phyloP scores from a whole-genome alignment of 352 stramenopile species.

The Globisporangium lucens region DNA sequence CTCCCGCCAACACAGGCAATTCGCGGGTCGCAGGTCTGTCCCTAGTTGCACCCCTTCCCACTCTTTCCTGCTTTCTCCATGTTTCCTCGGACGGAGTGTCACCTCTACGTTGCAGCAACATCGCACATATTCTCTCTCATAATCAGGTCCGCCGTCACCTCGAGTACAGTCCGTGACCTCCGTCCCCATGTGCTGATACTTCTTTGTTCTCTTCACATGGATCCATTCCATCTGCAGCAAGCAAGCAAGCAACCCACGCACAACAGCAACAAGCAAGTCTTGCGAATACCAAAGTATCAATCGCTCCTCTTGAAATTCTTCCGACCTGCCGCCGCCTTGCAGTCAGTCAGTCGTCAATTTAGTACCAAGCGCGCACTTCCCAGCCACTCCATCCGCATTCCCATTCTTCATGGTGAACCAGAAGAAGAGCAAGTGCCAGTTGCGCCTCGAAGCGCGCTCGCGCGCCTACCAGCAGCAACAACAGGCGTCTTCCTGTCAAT shows the following conservation, averaged over 20 bases:
- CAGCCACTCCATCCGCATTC: neutral
- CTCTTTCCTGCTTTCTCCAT: constrained; percentile 1
- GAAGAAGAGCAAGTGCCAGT: constrained; percentile 67
- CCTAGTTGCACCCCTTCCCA: neutral
- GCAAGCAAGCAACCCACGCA: neutral
- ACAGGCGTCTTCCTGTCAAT: neutral
- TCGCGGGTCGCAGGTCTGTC: neutral
- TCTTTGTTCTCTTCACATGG: neutral
- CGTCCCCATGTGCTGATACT: neutral
- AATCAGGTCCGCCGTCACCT: neutral
- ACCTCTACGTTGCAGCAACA: neutral
- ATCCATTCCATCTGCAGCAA: constrained; percentile 2
- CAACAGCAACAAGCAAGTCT: neutral
- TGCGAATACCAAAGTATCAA: constrained; percentile 8
- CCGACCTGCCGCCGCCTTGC: neutral
- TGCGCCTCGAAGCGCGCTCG: constrained; percentile 57
- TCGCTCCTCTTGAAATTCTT: neutral
- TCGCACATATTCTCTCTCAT: neutral
- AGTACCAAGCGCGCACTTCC: constrained; percentile 1
- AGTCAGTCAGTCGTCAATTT: constrained; percentile 4
- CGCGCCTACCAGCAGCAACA: constrained; percentile 25
- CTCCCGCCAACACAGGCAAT: neutral
- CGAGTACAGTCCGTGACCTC: neutral
- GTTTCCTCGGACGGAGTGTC: neutral
- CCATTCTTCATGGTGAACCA: constrained; percentile 40